Base-by-base conservation (phyloP, 1,284 basidiomycete species). In the Cutaneotrichosporon dermatis region DNA sequence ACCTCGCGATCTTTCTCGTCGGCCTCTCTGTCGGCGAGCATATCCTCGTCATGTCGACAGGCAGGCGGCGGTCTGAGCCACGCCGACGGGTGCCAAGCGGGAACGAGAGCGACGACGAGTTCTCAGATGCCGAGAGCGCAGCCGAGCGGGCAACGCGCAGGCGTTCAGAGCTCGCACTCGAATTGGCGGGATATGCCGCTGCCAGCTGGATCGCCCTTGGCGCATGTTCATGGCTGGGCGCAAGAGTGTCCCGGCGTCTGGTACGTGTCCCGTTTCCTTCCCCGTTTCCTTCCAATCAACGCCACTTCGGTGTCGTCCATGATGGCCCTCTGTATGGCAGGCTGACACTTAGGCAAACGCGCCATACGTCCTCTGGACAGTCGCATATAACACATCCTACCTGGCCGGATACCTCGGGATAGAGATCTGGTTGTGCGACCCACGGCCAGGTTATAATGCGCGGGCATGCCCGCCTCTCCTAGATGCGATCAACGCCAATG, bases 341-440 rank as follows among this genome's bases (percentile, higher is more conserved):
- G n/a, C 58, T 59, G 43, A 59, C 43, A 8, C 35, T 25, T 61
- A 94, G 91, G 88, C 88, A 49, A 98, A 99, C 70, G 68, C 92
- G 33, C 82, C 88, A 2, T 99, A 99, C 75, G 86, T 95, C 44
- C 76, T 93, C 33, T 98, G 93, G 92, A 84, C 89, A 6, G 83
- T 84, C 0, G 93, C 92, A 1, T 96, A 87, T 84, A 99, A 98
- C 76, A 86, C 88, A 0, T 83, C 86, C 2, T 93, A 94, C 78
- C 79, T 98, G 16, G 81, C 92, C 8, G 85, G 84, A 2, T 96
- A 97, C 75, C 81, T 93, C 51, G 64, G 86, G 16, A 78, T 97
- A 37, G 90, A 95, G 69, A 81, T 87, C 54, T 42, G 52, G 43
- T 82, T 85, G 10, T 11, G 78, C 79, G 8, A 79, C 79, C 13